Conservation (phyloP, 345 rosid genomes). For the Eucalyptus erythrocorys region DNA sequence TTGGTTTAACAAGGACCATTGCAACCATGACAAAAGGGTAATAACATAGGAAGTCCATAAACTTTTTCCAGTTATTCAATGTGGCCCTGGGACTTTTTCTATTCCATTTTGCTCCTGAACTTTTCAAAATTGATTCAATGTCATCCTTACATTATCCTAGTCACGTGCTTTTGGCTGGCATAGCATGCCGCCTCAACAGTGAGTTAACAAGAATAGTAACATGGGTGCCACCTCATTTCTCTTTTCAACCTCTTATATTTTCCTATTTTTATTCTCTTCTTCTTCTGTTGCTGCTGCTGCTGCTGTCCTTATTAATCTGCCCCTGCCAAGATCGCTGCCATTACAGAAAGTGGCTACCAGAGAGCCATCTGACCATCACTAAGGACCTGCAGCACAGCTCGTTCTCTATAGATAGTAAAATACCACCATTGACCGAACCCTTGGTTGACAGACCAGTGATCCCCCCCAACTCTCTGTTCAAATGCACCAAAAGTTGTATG, state of each 20-base stretch:
- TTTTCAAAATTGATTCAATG: not conserved
- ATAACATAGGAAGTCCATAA: not conserved
- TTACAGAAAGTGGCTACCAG: not conserved
- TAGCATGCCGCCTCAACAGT: not conserved
- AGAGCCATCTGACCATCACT: not conserved
- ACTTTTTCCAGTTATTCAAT: not conserved
- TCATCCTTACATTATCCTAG: not conserved
- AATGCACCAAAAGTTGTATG: not conserved
- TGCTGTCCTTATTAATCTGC: not conserved
- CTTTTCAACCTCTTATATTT: not conserved
- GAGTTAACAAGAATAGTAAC: not conserved
- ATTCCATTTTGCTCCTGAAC: not conserved
- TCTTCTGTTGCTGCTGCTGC: not conserved
- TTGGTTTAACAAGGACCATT: not conserved
- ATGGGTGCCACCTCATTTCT: not conserved
- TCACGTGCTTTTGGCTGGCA: not conserved
- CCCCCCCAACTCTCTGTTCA: not conserved
- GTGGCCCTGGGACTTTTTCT: not conserved
- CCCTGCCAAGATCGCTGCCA: not conserved
- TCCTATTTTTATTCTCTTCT: not conserved
- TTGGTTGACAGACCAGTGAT: not conserved
- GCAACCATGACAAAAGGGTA: not conserved
- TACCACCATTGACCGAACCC: not conserved
- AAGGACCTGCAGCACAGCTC: not conserved
- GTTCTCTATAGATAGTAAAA: not conserved